A percentile compares a stretch with the other conserved stretches of the same genome.
phyloP scores from a whole-genome alignment of 108 stramenopile genomes.

The Nitzschia inconspicua region DNA sequence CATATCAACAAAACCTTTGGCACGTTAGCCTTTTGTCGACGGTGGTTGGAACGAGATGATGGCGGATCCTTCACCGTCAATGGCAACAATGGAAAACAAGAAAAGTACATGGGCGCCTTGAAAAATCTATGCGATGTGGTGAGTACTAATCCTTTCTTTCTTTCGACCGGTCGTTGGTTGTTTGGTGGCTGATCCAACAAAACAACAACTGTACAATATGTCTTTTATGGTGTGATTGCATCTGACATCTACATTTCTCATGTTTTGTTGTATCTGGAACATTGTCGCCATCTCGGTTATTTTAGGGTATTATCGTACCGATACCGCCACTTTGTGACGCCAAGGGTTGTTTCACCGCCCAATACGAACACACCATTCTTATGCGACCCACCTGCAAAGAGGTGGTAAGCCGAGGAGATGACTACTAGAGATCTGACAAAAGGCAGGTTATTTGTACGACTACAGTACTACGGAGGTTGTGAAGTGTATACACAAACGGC shows the following conservation, averaged over 20 bases:
- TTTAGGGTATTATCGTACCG: slow-evolving; percentile 83
- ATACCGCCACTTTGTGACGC: slow-evolving; percentile 98
- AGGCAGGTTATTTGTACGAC: too few relatives aligned
- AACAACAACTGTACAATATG: neutral
- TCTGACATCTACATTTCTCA: neutral
- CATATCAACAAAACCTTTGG: slow-evolving; percentile 99
- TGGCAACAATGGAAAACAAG: slow-evolving; percentile 87
- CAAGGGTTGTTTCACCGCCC: slow-evolving; percentile 95
- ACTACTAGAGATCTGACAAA: slow-evolving; percentile 91
- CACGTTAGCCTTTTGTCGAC: slow-evolving; percentile 96
- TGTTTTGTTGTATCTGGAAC: neutral
- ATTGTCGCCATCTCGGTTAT: neutral
- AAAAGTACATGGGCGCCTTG: slow-evolving; percentile 96
- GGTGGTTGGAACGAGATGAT: slow-evolving; percentile 98
- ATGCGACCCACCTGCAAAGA: slow-evolving; percentile 97
- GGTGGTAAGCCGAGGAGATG: slow-evolving; percentile 96
- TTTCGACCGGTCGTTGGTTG: neutral
- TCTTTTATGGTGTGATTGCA: neutral
- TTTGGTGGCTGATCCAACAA: neutral
- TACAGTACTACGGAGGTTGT: too few relatives aligned
- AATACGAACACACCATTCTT: slow-evolving; percentile 99
- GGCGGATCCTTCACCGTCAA: slow-evolving; percentile 89
- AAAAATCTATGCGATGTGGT: slow-evolving; percentile 96
- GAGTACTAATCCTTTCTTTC: neutral
- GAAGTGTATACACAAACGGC: too few relatives aligned